phyloP scores from a whole-genome alignment of 192 early-diverging fungal genomes.

The Mortierella claussenii region DNA sequence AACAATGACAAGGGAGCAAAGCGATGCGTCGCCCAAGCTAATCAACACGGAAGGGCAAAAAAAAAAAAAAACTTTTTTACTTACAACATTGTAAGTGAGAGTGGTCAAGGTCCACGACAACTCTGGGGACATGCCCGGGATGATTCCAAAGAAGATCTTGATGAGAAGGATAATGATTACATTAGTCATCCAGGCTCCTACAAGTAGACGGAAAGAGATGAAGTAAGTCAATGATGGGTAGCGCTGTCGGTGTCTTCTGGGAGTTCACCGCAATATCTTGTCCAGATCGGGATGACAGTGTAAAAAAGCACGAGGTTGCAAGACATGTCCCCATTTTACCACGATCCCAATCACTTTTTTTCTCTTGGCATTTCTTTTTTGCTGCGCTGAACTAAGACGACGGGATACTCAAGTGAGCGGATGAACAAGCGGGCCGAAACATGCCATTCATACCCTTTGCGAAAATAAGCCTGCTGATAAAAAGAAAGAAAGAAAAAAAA shows the following conservation, averaged over 20 bases:
- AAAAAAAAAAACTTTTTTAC: conserved; percentile 20
- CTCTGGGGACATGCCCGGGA: conserved; percentile 95
- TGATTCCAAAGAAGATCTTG: conserved; percentile 80
- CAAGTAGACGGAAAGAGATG: neutral
- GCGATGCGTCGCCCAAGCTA: neutral
- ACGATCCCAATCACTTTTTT: neutral
- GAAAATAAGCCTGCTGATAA: too few species aligned
- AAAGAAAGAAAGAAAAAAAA: too few species aligned
- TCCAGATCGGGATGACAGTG: too few species aligned
- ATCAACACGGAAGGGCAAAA: neutral
- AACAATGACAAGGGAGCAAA: neutral
- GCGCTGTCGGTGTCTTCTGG: too few species aligned
- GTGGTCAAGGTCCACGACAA: conserved; percentile 97
- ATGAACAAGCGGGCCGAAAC: too few species aligned
- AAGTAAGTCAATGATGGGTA: too few species aligned
- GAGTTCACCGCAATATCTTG: too few species aligned
- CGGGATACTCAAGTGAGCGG: too few species aligned
- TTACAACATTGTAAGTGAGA: conserved; percentile 87
- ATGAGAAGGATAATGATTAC: conserved; percentile 80
- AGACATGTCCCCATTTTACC: neutral
- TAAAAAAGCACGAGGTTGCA: too few species aligned
- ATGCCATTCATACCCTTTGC: too few species aligned
- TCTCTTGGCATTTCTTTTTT: neutral
- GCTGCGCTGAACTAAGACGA: too few species aligned
- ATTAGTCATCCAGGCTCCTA: conserved; percentile 94